Base-by-base conservation (phyloP, 169 alveolate genomes). In the Plasmodium vivax region DNA sequence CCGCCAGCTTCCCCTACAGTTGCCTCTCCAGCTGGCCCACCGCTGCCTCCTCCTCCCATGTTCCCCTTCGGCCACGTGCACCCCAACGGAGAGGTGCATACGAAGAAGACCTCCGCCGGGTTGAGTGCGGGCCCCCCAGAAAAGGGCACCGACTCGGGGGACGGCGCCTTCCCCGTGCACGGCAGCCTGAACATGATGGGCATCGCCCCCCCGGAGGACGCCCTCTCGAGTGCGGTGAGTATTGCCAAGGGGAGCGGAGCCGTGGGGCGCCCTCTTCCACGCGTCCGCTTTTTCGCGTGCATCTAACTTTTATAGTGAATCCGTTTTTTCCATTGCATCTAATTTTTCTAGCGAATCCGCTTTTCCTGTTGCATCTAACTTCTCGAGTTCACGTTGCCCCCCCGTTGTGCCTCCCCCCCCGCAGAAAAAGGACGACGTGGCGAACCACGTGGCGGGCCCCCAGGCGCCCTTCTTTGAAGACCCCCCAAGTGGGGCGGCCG, bases 381-480 rank as follows among this genome's bases (percentile, higher is more conserved):
- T 58, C n/a, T 58, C 5, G 74, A 3, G 9, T 23, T 19, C 32
- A 16, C 32, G 74, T 58, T 58, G 0, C 74, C 32, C 36, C 74
- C 74, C 54, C 54, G 7, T 43, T 45, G 9, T 8, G 9, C 45
- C 45, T 0, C 6, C 16, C n/a, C 62, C 19, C 23, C 51, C 41
- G 58, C 30, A 85, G 93, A 56, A 85, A 34, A 75, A 85, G 30
- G 85, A 85, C n/a, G 85, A 85, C n/a, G 51, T 85, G 32, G 19
- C 36, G 30, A 85, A 73, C 56, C 73, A 45, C 75, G 36, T 84
- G 27, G 2, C 23, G 9, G 58, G 27, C 54, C 54, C 79, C 12
- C 58, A 34, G 68, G 34, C 4, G 10, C 32, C 58, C 7, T 71
- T 74, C 34, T 73, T 75, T 56, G 68, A 45, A 34, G 71, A 73